phyloP scores from a whole-genome alignment of 2,329 filamentous ascomycete species.

The Aureobasidium mangrovei region DNA sequence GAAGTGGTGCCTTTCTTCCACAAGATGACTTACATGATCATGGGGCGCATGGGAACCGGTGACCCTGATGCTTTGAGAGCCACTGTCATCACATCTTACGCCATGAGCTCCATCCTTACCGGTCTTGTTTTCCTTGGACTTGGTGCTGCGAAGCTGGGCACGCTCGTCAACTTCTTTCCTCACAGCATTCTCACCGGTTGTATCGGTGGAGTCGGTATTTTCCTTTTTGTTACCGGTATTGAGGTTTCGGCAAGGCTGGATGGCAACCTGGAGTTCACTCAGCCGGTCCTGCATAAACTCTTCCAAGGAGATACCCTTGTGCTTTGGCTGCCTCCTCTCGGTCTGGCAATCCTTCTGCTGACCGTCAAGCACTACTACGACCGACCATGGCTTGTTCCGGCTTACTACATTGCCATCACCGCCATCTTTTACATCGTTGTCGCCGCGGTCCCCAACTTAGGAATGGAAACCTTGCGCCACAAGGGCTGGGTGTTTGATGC shows the following conservation, averaged over 20 bases:
- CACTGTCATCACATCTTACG: slow-evolving; percentile 87
- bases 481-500: slow-evolving; percentile 87
- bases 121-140: slow-evolving; percentile 87
- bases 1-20: slow-evolving; percentile 99
- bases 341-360: slow-evolving; percentile 67
- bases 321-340: slow-evolving; percentile 75
- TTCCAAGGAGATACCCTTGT: slow-evolving; percentile 64
- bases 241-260: slow-evolving; percentile 87
- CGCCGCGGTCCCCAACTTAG: slow-evolving; percentile 56
- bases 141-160: slow-evolving; percentile 78
- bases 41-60: slow-evolving; percentile 65
- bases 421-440: slow-evolving; percentile 72
- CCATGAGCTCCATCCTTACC: slow-evolving; percentile 82
- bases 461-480: slow-evolving; percentile 57
- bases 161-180: slow-evolving; percentile 93
- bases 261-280: slow-evolving; percentile 73
- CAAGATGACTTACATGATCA: slow-evolving; percentile 90
- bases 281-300: slow-evolving; percentile 66
- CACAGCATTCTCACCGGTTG: slow-evolving; percentile 94
- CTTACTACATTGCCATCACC: slow-evolving; percentile 75
- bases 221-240: slow-evolving; percentile 81
- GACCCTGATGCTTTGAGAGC: slow-evolving; percentile 81
- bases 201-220: slow-evolving; percentile 94
- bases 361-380: slow-evolving; percentile 65
- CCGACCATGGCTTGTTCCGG: slow-evolving; percentile 76